These are phyloP conservation scores for Gnomoniopsis sp. DNA, from an alignment of 2,329 filamentous ascomycete genomes.

Conservation along the genomic window DNA sequence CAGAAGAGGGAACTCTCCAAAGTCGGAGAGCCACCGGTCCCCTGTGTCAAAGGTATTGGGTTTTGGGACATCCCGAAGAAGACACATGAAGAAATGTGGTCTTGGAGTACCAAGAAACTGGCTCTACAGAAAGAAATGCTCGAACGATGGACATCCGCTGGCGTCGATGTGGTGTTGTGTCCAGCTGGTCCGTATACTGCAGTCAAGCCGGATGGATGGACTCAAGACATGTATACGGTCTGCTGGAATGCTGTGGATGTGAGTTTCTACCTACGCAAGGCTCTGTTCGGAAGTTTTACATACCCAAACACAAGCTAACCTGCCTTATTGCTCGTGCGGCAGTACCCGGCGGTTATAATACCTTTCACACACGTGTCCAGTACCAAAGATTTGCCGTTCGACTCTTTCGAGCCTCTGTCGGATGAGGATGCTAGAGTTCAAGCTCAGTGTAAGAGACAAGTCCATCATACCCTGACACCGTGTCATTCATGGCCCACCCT, in stretches of 20 bases:
- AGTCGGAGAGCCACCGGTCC: conserved; percentile 30
- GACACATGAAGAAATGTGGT: conserved; percentile 31
- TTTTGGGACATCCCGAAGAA: conserved; percentile 31
- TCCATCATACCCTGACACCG: no score
- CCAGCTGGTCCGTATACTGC: conserved; percentile 30
- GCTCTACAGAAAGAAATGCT: conserved; percentile 31
- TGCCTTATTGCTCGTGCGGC: not conserved
- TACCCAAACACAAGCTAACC: not conserved
- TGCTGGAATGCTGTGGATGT: conserved; percentile 33
- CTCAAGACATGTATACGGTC: conserved; percentile 31
- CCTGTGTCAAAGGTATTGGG: conserved; percentile 30
- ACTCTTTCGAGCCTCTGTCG: conserved; percentile 24
- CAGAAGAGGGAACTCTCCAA: conserved; percentile 27
- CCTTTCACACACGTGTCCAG: conserved; percentile 29
- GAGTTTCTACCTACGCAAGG: conserved; percentile 1
- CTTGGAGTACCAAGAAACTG: conserved; percentile 30
- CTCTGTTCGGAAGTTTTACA: not conserved
- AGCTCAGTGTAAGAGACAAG: conserved; percentile 25
- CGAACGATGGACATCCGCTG: conserved; percentile 31
- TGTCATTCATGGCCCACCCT: no score
- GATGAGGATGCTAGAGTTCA: conserved; percentile 25
- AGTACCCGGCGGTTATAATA: conserved; percentile 31
- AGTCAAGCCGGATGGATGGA: conserved; percentile 30
- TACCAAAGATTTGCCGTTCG: conserved; percentile 25
- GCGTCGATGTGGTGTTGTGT: conserved; percentile 27